Evolutionary conservation across 495 filamentous ascomycete genomes (phyloP), one percentile per base, ranked within the genome.

Genomic region (Xylaria sp.): DNA sequence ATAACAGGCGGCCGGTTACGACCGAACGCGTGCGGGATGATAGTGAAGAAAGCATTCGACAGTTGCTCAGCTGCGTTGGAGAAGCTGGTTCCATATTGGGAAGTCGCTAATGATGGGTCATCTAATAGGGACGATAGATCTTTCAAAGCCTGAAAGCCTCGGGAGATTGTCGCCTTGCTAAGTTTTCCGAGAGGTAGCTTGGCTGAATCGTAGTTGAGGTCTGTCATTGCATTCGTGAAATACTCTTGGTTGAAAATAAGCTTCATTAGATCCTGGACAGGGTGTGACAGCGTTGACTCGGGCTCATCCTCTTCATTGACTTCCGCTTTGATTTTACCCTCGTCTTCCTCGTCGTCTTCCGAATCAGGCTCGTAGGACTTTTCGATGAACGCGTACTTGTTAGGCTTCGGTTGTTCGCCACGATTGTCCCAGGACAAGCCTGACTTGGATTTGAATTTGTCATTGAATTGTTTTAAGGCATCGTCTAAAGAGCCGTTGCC

Each of bases 111-210:
- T 12, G 80, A 69, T 4, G 67, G 71, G 61, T 88, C 79, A 17
- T 87, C 80, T 37, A 93, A 76, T 11, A 94, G 81, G 21, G 86
- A 87, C 1, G 92, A 87, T 7, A 96, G 83, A 41, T 93, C 90
- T 71, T 95, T 93, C 24, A 97, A 81, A 6, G 87, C 80, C 70
- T 92, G 85, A 78, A 91, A 97, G 0, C 93, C 94, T 0, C 82
- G 81, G 26, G 83, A 84, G 62, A 97, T 88, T 17, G 92, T 95
- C 7, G 85, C 78, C 69, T 93, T 93, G 80, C 91, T 92, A 24
- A 97, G 86, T 72, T 96, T 95, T 15, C 93, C 94, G 19, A 97
- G 84, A 0, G 94, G 93, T 14, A 97, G 79, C 77, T 96, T 96
- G 57, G 89, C 81, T 0, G 87, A 87, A 72, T 97, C 91, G 75